Evolutionary conservation across 75 land plant genomes (phyloP), one percentile per base, ranked within the genome.

Genomic region (Cryptomeria japonica): DNA sequence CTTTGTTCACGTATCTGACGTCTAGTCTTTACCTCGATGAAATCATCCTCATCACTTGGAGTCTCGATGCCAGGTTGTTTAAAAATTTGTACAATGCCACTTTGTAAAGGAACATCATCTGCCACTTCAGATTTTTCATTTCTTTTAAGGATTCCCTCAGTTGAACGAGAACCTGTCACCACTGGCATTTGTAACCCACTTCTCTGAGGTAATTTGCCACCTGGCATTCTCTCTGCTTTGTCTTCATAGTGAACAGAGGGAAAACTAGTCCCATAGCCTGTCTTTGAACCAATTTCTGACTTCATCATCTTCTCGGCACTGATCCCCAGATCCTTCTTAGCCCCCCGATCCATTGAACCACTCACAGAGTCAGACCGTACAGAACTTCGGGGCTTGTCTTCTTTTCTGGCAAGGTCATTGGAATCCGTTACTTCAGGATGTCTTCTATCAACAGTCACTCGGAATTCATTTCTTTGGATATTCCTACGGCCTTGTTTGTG

Each of bases 1-100:
- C 92, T 94, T 83, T 98, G 97, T 56, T 95, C 97, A 58, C 97
- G 92, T 95, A 98, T 94, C 89, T 98, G 97, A 58, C 96, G 92
- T 87, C 97, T 98, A 37, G 99, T 97, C 82, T 94, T 91, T 18
- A 98, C 97, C 88, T 98, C 95, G 86, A 96, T 97, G 89, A 98
- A 98, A 88, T 95, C 98, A 95, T 98, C 97, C 80, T 93, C 97
- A 87, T 96, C 97, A 89, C 93, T 96, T 68, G 91, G 95, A n/a
- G 90, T 87, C 87, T 96, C 98, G 75, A 91, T 93, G n/a, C 98
- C 98, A 88, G 95, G 91, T 85, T 97, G 96, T 87, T 91, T 89
- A 90, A 91, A 96, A 61, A 94, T 93, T 70, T 91, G 93, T n/a
- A 95, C 95, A 87, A 94, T 83, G 19, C 97, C 99, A 87, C 94